phyloP scores from a whole-genome alignment of 139 green algal species.

The Coccomyxa sp. region DNA sequence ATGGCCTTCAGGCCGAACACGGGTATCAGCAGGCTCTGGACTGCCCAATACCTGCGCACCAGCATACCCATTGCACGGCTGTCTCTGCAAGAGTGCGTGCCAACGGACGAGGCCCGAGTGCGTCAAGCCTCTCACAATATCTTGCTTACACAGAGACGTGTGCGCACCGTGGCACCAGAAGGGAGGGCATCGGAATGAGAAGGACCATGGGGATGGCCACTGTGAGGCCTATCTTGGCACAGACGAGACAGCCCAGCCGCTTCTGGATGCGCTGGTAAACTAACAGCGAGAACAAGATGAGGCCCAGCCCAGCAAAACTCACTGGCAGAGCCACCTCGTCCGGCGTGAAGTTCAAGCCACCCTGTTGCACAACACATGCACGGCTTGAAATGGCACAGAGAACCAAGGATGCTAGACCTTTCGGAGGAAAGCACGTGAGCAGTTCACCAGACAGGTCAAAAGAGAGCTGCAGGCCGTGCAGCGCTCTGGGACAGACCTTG shows the following conservation, averaged over 20 bases:
- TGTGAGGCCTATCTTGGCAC: background rate
- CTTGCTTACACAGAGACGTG: no score
- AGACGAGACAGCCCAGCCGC: background rate
- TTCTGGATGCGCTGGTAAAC: background rate
- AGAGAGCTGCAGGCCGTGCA: background rate
- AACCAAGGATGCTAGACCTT: background rate
- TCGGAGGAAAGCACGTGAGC: background rate
- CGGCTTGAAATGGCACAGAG: background rate
- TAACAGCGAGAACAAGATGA: background rate
- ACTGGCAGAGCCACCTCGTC: background rate
- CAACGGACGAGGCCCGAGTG: no score
- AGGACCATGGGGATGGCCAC: background rate
- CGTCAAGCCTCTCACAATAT: no score
- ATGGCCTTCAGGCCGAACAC: background rate
- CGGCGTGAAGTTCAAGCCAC: background rate
- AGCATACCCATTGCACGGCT: no score
- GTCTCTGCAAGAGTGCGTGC: no score
- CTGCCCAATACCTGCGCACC: background rate
- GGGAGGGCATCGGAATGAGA: background rate
- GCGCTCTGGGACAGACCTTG: background rate
- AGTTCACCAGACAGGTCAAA: no score
- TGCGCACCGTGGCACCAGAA: background rate
- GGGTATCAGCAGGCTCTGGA: background rate
- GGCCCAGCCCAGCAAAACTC: background rate
- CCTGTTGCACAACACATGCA: background rate